phyloP scores from a whole-genome alignment of 2,329 filamentous ascomycete genomes.

The Monilinia laxa region DNA sequence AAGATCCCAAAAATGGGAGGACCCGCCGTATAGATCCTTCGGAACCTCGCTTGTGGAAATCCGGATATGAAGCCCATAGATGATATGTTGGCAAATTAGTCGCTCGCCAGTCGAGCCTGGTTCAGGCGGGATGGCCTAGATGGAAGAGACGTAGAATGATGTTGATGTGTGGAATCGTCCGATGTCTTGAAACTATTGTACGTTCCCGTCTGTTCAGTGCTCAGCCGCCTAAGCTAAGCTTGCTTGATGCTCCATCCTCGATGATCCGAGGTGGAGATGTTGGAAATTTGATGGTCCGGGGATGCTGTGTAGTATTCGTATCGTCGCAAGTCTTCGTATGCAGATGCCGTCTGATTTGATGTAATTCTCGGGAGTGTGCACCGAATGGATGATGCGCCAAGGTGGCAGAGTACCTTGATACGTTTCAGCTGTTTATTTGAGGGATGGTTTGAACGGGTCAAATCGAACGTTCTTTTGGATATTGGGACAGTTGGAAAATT shows the following conservation, averaged over 20 bases:
- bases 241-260: neutral
- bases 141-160: neutral
- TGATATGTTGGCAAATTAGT: neutral
- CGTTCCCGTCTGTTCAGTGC: neutral
- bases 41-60: too few relatives aligned
- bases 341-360: too few relatives aligned
- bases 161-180: neutral
- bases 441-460: neutral
- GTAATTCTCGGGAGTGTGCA: neutral
- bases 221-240: neutral
- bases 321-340: neutral
- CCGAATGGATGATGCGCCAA: conserved; percentile 7
- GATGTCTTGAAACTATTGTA: conserved; percentile 6
- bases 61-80: neutral
- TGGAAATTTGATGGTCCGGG: conserved; percentile 5
- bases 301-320: neutral
- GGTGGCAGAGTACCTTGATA: neutral
- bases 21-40: neutral
- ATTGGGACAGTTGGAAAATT: too few relatives aligned
- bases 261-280: neutral
- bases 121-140: neutral
- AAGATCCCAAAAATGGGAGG: conserved; percentile 8
- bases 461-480: neutral
- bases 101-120: neutral
- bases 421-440: conserved; percentile 7